Base-by-base conservation (phyloP, 169 alveolate genomes). In the Plasmodium berghei region DNA sequence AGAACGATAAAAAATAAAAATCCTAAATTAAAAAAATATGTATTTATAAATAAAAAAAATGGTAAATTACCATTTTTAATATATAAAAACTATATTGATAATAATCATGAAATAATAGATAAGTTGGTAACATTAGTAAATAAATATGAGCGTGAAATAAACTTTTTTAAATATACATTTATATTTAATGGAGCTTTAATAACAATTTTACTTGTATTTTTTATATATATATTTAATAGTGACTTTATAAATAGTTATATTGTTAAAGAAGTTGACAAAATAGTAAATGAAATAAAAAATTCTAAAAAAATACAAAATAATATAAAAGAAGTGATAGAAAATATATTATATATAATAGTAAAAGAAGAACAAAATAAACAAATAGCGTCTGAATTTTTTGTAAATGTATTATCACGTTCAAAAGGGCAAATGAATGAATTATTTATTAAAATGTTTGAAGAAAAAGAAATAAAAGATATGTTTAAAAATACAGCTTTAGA, bases 331-430 rank as follows among this genome's bases (percentile, higher is more conserved):
- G 63, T 74, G 8, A 26, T 74, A 9, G 49, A 62, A 8, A 67
- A 61, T 52, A 16, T 74, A 5, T 46, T 74, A 45, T 1, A 46
- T 18, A 18, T 9, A 22, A 34, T 62, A 24, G 14, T 61, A 2
- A 12, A 46, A 0, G 55, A 74, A 24, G 75, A 74, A 22, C 28
- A 74, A 24, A 74, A 74, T 62, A 74, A 74, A 62, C 62, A 14
- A 24, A 34, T 34, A 0, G 61, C 74, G 18, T 12, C 73, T 34
- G 26, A 59, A 0, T 74, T 74, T 54, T 42, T 59, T 34, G 1
- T 74, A 12, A 69, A 74, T 62, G 64, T 34, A 4, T 28, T 74
- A 20, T 18, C 22, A 45, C 46, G 10, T 40, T 74, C 88, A 62
- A 59, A 64, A 54, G 48, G 9, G 5, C 69, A 45, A 22, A 48